Percentiles rank a stretch among this genome's conserved stretches.
Evolutionary conservation across 2,329 filamentous ascomycete species (phyloP).

Genomic region (Sporothrix mexicana): DNA sequence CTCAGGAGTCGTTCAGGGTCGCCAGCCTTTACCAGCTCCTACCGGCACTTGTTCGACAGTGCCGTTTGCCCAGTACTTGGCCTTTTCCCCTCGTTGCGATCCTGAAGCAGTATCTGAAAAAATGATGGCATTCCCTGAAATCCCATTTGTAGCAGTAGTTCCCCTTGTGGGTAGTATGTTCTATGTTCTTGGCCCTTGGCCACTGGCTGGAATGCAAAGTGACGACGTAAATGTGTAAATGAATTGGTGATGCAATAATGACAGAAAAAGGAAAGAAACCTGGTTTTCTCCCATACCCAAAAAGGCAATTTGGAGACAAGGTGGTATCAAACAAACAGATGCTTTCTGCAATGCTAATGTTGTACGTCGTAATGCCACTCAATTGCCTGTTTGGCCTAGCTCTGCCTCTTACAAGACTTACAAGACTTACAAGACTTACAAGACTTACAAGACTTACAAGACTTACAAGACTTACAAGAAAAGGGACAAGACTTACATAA

Average conservation of each 20-base stretch:
- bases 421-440: too few relatives aligned
- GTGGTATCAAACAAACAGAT: too few relatives aligned
- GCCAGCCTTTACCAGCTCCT: background rate
- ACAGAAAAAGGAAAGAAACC: background rate
- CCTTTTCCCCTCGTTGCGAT: background rate
- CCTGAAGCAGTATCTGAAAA: background rate
- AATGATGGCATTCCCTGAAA: background rate
- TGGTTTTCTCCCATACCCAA: background rate
- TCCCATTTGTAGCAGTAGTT: conserved; percentile 8
- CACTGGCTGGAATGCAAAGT: background rate
- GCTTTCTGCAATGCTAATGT: background rate
- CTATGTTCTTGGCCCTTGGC: background rate
- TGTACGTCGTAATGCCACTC: background rate
- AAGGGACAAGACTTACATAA: too few relatives aligned
- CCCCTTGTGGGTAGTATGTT: background rate
- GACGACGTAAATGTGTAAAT: background rate
- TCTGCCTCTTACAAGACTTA: background rate
- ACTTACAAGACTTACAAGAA: too few relatives aligned
- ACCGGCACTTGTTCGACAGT: conserved; percentile 8
- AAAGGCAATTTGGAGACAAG: background rate
- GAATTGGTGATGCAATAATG: background rate
- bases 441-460: too few relatives aligned
- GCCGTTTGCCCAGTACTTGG: background rate
- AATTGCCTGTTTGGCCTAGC: background rate
- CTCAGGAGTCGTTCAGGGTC: background rate